These are phyloP conservation scores for Phragmites australis DNA, from an alignment of 176 grass and related monocot genomes.

Conservation along the genomic window DNA sequence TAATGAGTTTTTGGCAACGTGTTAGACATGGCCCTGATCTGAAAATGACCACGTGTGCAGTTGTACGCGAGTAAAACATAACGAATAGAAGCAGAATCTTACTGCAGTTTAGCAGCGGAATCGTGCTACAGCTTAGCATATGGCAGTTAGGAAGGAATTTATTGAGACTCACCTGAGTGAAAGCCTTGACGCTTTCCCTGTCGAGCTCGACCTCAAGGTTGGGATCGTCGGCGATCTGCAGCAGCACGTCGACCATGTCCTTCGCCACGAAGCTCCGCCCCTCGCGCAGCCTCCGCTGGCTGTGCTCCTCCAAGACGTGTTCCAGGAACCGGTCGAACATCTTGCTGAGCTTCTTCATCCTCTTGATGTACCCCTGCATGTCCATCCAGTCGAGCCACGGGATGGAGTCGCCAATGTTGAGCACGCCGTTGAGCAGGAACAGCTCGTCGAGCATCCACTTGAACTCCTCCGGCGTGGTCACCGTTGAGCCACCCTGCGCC, in stretches of 20 bases:
- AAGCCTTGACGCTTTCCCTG: constrained; percentile 69
- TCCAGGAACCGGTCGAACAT: constrained; percentile 85
- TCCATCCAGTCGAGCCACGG: constrained; percentile 81
- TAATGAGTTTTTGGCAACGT: background rate
- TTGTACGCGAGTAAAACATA: background rate
- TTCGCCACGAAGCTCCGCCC: constrained; percentile 60
- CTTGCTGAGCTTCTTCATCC: constrained; percentile 84
- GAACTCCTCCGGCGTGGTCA: constrained; percentile 80
- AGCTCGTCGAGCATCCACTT: constrained; percentile 87
- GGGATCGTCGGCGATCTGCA: constrained; percentile 69
- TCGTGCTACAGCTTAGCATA: background rate
- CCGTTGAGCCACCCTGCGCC: background rate
- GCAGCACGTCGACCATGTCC: constrained; percentile 92
- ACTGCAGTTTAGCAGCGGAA: background rate
- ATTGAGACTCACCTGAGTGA: constrained; percentile 64
- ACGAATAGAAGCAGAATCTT: background rate
- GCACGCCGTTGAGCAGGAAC: constrained; percentile 88
- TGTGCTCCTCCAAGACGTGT: constrained; percentile 80
- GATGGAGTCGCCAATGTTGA: constrained; percentile 94
- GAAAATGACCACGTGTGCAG: background rate
- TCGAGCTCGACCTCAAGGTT: constrained; percentile 68
- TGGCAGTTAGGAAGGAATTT: background rate
- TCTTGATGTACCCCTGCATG: constrained; percentile 77
- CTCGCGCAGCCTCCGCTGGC: constrained; percentile 42
- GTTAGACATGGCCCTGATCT: background rate